Evolutionary conservation across 108 stramenopile species (phyloP).

Genomic region (Epipyxis sp.): DNA sequence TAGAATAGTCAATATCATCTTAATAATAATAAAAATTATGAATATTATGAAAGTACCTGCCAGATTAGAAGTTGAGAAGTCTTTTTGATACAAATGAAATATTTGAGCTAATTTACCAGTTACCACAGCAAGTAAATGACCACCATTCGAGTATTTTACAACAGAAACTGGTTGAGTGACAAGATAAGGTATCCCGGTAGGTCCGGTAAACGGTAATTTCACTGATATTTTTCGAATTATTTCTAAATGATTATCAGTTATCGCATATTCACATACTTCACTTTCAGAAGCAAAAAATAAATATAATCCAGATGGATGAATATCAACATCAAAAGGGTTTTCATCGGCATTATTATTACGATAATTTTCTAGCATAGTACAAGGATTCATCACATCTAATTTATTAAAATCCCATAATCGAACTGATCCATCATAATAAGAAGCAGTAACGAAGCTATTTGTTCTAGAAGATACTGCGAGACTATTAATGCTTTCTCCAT

Average conservation of each 20-base stretch:
- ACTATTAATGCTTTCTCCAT: neutral
- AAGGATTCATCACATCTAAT: neutral
- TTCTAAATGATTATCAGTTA: slow-evolving; percentile 6
- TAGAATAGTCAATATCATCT: too few species aligned
- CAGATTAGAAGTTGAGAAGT: too few species aligned
- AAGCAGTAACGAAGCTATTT: slow-evolving; percentile 2
- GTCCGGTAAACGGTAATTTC: neutral
- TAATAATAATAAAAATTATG: too few species aligned
- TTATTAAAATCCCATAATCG: slow-evolving; percentile 17
- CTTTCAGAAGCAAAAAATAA: neutral
- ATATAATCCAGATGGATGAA: slow-evolving; percentile 7
- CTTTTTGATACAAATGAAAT: slow-evolving; percentile 7
- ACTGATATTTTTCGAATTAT: neutral
- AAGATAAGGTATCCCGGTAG: neutral
- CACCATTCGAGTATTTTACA: slow-evolving; percentile 20
- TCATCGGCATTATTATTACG: neutral
- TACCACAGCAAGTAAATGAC: slow-evolving; percentile 27
- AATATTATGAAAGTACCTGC: too few species aligned
- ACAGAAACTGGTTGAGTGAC: slow-evolving; percentile 6
- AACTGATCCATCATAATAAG: neutral
- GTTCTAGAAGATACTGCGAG: neutral
- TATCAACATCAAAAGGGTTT: neutral
- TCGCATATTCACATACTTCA: slow-evolving; percentile 23
- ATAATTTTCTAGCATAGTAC: neutral
- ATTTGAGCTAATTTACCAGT: slow-evolving; percentile 12